Percentiles rank a stretch among this genome's conserved stretches.
phyloP scores from a whole-genome alignment of 345 rosid species.

The Lepidium aucheri region DNA sequence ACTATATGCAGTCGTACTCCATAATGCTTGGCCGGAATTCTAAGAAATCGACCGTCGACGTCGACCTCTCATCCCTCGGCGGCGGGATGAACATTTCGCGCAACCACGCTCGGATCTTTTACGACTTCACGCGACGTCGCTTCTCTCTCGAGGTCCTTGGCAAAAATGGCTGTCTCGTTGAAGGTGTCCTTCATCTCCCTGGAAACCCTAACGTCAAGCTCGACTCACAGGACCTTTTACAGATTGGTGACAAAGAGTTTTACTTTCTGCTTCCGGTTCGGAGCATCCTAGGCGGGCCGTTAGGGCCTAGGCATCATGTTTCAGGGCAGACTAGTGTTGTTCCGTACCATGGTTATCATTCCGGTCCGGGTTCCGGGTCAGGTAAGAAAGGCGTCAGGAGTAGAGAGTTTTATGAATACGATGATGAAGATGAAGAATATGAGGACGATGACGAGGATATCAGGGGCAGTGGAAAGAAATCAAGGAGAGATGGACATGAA shows the following conservation, averaged over 20 bases:
- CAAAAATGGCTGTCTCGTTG: slow-evolving; percentile 92
- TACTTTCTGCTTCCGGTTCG: slow-evolving; percentile 82
- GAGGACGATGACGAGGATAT: slow-evolving; percentile 42
- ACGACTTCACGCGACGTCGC: slow-evolving; percentile 95
- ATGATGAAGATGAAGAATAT: slow-evolving; percentile 30
- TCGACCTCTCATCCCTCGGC: slow-evolving; percentile 87
- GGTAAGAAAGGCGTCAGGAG: slow-evolving; percentile 56
- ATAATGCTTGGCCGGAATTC: slow-evolving; percentile 92
- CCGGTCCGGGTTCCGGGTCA: slow-evolving; percentile 31
- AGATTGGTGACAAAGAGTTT: slow-evolving; percentile 93
- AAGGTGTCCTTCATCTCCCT: slow-evolving; percentile 96
- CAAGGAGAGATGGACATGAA: slow-evolving; percentile 62
- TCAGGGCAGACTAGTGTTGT: slow-evolving; percentile 21
- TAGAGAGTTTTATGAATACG: slow-evolving; percentile 57
- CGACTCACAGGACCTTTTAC: slow-evolving; percentile 89
- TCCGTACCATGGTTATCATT: slow-evolving; percentile 45
- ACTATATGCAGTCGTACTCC: slow-evolving; percentile 97
- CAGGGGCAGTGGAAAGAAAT: slow-evolving; percentile 61
- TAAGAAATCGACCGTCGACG: slow-evolving; percentile 91
- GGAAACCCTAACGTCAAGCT: slow-evolving; percentile 88
- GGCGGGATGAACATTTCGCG: slow-evolving; percentile 99
- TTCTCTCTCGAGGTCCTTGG: slow-evolving; percentile 98
- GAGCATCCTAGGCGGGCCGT: slow-evolving; percentile 72
- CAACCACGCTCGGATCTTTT: slow-evolving; percentile 86
- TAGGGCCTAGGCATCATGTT: slow-evolving; percentile 63